A percentile compares a stretch with the other conserved stretches of the same genome.
Evolutionary conservation across 2,329 filamentous ascomycete genomes (phyloP).

Genomic region (Microsporum ferrugineum): DNA sequence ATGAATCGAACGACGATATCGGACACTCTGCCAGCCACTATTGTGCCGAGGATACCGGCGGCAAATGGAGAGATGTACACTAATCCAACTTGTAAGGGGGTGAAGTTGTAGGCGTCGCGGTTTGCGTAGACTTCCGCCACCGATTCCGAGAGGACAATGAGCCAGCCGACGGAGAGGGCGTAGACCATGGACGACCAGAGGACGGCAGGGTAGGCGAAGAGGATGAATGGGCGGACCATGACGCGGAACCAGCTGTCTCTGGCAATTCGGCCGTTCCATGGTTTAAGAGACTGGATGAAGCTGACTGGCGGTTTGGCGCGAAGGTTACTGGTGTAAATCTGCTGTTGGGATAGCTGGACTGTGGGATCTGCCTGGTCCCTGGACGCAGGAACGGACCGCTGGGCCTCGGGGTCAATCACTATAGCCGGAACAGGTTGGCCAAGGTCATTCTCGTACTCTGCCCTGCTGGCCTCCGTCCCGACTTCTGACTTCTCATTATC

Average conservation of each 20-base stretch:
- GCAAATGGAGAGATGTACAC: constrained; percentile 86
- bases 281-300: constrained; percentile 60
- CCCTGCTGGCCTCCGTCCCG: background rate
- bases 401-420: constrained; percentile 23
- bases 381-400: constrained; percentile 14
- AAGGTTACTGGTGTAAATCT: constrained; percentile 58
- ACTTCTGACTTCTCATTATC: constrained; percentile 21
- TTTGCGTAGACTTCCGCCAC: constrained; percentile 69
- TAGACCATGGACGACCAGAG: constrained; percentile 83
- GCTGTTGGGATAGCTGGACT: constrained; percentile 19
- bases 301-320: constrained; percentile 56
- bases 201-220: constrained; percentile 78
- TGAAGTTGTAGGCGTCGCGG: constrained; percentile 63
- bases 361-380: constrained; percentile 23
- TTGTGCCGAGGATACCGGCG: constrained; percentile 80
- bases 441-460: constrained; percentile 5
- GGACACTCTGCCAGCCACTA: constrained; percentile 75
- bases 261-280: constrained; percentile 67
- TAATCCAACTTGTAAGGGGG: constrained; percentile 65
- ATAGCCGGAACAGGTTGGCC: constrained; percentile 1
- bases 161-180: constrained; percentile 79
- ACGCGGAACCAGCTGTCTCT: constrained; percentile 71
- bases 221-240: constrained; percentile 66
- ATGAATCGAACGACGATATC: constrained; percentile 75
- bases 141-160: constrained; percentile 86